A percentile compares a stretch with the other conserved stretches of the same genome.
phyloP scores from a whole-genome alignment of 768 basidiomycete genomes.

The Naganishia randhawae region DNA sequence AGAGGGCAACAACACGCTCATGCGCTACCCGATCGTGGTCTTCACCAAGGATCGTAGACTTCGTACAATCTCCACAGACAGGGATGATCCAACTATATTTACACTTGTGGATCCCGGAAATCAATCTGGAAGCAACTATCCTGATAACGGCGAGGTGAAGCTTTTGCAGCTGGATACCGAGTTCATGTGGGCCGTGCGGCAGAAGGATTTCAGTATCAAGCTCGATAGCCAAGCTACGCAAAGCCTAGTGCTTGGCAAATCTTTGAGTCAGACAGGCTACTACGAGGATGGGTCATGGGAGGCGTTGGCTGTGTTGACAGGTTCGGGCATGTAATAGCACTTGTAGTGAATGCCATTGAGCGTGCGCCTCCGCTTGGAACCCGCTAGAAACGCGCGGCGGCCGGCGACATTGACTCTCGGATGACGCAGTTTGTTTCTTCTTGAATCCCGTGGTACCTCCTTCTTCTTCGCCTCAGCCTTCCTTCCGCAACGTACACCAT shows the following conservation, averaged over 20 bases:
- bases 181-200: background rate
- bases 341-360: background rate
- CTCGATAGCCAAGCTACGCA: background rate
- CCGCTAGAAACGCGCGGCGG: constrained; percentile 9
- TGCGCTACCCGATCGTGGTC: background rate
- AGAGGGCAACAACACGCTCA: background rate
- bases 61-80: background rate
- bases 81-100: background rate
- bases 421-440: constrained; percentile 6
- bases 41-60: background rate
- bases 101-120: background rate
- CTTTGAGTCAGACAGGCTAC: background rate
- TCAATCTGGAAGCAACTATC: background rate
- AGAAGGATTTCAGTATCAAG: background rate
- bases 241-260: background rate
- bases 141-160: too few relatives aligned
- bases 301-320: background rate
- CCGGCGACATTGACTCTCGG: background rate
- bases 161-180: too few relatives aligned
- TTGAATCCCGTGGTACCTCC: background rate
- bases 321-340: background rate
- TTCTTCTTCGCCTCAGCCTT: background rate
- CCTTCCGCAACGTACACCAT: constrained; percentile 28
- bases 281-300: background rate
- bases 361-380: background rate